These are phyloP conservation scores for Candida tetrigidarum DNA, from an alignment of 1,139 yeast genomes.

Conservation along the genomic window DNA sequence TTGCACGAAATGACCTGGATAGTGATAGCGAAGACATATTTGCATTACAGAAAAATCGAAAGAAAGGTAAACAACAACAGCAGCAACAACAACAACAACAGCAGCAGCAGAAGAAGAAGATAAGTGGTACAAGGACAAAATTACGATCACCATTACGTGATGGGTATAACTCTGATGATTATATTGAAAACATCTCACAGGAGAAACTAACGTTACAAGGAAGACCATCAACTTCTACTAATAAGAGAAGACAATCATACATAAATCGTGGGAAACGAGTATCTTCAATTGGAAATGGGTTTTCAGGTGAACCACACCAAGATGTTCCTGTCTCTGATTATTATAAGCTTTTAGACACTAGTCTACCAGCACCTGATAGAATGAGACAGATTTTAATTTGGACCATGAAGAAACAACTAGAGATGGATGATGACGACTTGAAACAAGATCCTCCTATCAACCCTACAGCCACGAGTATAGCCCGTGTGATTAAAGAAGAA, in stretches of 20 bases:
- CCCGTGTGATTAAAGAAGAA: constrained; percentile 70
- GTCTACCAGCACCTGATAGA: constrained; percentile 71
- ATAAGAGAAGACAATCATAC: constrained; percentile 52
- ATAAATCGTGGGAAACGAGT: constrained; percentile 69
- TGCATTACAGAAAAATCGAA: constrained; percentile 2
- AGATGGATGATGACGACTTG: constrained; percentile 32
- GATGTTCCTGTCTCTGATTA: constrained; percentile 61
- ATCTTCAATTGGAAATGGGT: constrained; percentile 78
- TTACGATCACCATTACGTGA: constrained; percentile 14
- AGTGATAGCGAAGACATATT: constrained; percentile 18
- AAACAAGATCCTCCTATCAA: constrained; percentile 32
- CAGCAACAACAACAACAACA: no score
- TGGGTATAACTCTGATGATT: constrained; percentile 24
- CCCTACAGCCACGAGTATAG: constrained; percentile 52
- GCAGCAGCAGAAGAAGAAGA: no score
- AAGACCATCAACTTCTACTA: constrained; percentile 3
- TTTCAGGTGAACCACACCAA: constrained; percentile 68
- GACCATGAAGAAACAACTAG: constrained; percentile 61
- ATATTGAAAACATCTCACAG: constrained; percentile 36
- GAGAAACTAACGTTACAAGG: constrained; percentile 20
- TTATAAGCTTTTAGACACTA: constrained; percentile 63
- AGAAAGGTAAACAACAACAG: constrained; percentile 1
- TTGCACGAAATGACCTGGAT: constrained; percentile 16
- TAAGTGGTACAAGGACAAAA: constrained; percentile 3
- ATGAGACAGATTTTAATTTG: constrained; percentile 73